A percentile compares a stretch with the other conserved stretches of the same genome.
phyloP scores from a whole-genome alignment of 176 grass and related monocot genomes.

The Thinopyrum elongatum region DNA sequence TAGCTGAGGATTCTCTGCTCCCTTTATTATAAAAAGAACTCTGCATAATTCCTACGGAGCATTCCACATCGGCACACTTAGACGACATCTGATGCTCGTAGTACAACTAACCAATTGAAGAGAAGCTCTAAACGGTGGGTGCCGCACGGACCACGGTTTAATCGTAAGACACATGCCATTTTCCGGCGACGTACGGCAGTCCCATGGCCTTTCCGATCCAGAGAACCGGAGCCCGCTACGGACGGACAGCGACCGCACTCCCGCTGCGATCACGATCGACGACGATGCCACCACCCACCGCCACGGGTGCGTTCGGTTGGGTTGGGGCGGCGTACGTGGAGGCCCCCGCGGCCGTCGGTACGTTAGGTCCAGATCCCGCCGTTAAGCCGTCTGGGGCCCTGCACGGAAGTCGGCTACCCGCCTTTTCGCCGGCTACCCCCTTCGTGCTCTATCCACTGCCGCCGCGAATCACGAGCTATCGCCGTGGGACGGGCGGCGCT shows the following conservation, averaged over 20 bases:
- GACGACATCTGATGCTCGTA: background rate
- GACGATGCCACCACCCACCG: background rate
- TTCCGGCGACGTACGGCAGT: conserved; percentile 4
- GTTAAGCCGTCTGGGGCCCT: background rate
- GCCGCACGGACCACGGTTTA: background rate
- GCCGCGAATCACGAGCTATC: background rate
- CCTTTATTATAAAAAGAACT: background rate
- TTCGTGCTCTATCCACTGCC: conserved; percentile 23
- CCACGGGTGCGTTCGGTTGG: background rate
- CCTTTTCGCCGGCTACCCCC: background rate
- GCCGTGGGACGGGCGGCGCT: background rate
- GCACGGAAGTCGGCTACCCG: conserved; percentile 13
- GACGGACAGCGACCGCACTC: background rate
- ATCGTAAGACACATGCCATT: background rate
- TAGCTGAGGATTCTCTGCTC: background rate
- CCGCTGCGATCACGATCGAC: background rate
- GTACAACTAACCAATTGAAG: background rate
- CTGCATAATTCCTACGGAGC: background rate
- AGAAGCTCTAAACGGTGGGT: background rate
- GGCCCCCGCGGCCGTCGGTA: conserved; percentile 6
- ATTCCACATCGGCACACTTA: background rate
- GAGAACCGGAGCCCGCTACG: background rate
- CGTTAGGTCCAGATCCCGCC: background rate
- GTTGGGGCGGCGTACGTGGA: conserved; percentile 27
- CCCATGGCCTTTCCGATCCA: background rate